Evolutionary conservation across 441 rosid species (phyloP), one percentile per base, ranked within the genome.

Genomic region (Theobroma grandiflorum): DNA sequence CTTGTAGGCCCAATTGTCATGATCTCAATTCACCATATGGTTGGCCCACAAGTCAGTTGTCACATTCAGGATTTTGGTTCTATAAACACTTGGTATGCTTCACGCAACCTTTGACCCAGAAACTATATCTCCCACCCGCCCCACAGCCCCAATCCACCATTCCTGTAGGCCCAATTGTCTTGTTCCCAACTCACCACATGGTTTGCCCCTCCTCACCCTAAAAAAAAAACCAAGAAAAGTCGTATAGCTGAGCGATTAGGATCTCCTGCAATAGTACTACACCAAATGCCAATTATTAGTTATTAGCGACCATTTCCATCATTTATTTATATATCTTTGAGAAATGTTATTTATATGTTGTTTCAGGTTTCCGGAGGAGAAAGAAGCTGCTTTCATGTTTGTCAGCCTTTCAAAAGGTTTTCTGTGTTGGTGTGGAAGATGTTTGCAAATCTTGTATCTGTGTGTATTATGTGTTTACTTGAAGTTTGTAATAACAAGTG

Each of bases 291-390:
- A 62, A 33, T 62, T 62, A 9, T 45, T 45, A 45, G 11, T 62
- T 62, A 9, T 45, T 45, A 45, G 11, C 8, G 49, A 8, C 8
- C 49, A 45, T 45, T 8, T 45, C 1, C 9, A 45, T 45, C 1
- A 14, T 62, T 31, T 37, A 61, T 62, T 8, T 66, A 8, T 40
- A 1, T 40, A 33, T 33, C 2, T 53, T 53, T 53, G 8, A 31
- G 42, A 63, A 33, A 33, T n/a, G 42, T 63, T 63, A 62, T 66
- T 3, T 20, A 66, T 8, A 42, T 49, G 1, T 35, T 26, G 20
- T 70, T 49, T 49, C 74, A 49, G 74, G 43, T 3, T 16, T 8
- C 26, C 22, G 75, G 43, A 33, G 75, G 57, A 69, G 52, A 26
- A 33, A 16, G 75, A 33, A 50, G 22, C 26, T 50, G 37, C 57